Base-by-base conservation (phyloP, 345 rosid genomes). In the Lagerstroemia speciosa region DNA sequence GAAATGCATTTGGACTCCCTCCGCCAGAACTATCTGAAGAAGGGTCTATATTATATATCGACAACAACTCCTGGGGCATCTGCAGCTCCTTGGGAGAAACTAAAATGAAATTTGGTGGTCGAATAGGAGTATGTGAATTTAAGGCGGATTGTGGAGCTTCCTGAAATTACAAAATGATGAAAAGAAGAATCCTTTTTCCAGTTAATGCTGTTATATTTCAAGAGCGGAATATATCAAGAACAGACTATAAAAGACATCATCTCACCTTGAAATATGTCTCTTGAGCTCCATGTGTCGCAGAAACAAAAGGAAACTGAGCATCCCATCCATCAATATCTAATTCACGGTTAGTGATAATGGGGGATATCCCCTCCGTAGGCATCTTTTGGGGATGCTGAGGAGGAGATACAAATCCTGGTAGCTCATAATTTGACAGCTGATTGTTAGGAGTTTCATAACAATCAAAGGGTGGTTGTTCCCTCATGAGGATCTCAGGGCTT, bases 191-290 rank as follows among this genome's bases (percentile, higher is more conserved):
- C 3, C 20, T 52, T 17, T 48, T 11, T 17, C 3, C 1, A 48
- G 26, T 52, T 19, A 1, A 4, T 3, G 19, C 5, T 52, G 57
- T 8, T 27, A 4, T 19, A 52, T 52, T 20, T 22, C 10, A 22
- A 52, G 27, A 38, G 43, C 43, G 11, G 43, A 8, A 38, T 38
- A 5, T 52, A 52, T 20, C 16, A 52, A 52, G 20, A n/a, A n/a
- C n/a, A n/a, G n/a, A n/a, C 26, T 5, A 52, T 27, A 20, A 20
- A 29, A 29, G 8, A 63, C 17, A 29, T 33, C 2, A 11, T 63
- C 66, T 32, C 27, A 63, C 66, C 66, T 63, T n/a, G 22, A 63
- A 63, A 38, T 38, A 15, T 63, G 43, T 32, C 17, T n/a, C 66
- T 15, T 63, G 24, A 32, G 32, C 63, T n/a, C n/a, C n/a, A n/a